Evolutionary conservation across 768 basidiomycete species (phyloP).

Genomic region (Lepiota brunneoincarnata): DNA sequence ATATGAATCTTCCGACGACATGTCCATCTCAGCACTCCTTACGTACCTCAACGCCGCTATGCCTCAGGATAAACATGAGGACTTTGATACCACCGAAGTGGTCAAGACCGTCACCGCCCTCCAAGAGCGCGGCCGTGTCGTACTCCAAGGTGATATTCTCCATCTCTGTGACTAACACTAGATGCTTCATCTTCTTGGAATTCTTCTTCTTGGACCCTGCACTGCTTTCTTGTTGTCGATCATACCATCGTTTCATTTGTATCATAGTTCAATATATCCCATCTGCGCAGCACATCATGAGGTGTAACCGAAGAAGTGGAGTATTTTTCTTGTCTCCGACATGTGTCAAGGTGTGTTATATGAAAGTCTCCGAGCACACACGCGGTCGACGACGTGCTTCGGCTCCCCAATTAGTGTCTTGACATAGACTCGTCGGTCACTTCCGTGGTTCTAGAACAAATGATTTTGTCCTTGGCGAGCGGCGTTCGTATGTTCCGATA

Average conservation of each 20-base stretch:
- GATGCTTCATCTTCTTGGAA: background rate
- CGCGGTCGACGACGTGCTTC: too few relatives aligned
- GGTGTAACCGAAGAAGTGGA: too few relatives aligned
- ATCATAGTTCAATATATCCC: slow-evolving; percentile 11
- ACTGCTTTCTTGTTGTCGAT: background rate
- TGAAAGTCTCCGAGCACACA: too few relatives aligned
- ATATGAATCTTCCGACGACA: slow-evolving; percentile 62
- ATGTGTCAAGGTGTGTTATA: too few relatives aligned
- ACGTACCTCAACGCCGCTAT: slow-evolving; percentile 75
- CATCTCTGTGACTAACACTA: background rate
- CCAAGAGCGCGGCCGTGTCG: slow-evolving; percentile 44
- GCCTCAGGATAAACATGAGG: slow-evolving; percentile 77
- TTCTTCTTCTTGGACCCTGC: slow-evolving; percentile 6
- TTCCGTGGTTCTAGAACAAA: too few relatives aligned
- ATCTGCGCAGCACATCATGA: background rate
- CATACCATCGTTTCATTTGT: slow-evolving; percentile 1
- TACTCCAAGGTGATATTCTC: slow-evolving; percentile 51
- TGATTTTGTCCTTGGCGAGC: too few relatives aligned
- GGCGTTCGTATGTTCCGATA: too few relatives aligned
- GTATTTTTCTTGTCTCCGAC: too few relatives aligned
- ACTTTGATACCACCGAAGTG: slow-evolving; percentile 77
- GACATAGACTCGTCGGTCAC: too few relatives aligned
- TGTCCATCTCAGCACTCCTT: slow-evolving; percentile 66
- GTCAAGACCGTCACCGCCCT: slow-evolving; percentile 44
- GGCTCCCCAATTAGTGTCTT: too few relatives aligned